phyloP scores from a whole-genome alignment of 192 early-diverging fungal genomes.

The Fimicolochytrium jonesii region DNA sequence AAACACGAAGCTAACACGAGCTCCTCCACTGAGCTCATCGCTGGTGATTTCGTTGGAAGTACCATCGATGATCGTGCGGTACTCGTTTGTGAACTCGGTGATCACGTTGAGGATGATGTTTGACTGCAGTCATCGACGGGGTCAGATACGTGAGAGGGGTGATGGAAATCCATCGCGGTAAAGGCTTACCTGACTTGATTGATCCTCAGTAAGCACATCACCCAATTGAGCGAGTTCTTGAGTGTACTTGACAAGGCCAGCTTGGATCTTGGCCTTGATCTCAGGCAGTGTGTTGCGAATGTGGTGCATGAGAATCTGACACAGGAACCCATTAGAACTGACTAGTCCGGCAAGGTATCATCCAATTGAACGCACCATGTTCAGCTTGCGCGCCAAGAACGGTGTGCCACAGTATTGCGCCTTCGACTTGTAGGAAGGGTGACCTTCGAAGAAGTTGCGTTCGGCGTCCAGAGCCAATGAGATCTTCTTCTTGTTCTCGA shows the following conservation, averaged over 20 bases:
- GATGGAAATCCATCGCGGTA: not conserved
- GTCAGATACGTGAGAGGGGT: not conserved
- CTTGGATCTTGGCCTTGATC: constrained; percentile 95
- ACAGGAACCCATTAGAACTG: not conserved
- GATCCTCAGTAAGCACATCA: constrained; percentile 81
- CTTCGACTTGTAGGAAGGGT: constrained; percentile 90
- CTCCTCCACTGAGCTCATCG: constrained; percentile 95
- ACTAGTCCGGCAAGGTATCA: not conserved
- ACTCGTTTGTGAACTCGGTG: constrained; percentile 97
- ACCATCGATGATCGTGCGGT: constrained; percentile 93
- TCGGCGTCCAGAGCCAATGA: constrained; percentile 83
- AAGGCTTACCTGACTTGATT: constrained; percentile 45
- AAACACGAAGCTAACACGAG: constrained; percentile 98
- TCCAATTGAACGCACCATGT: constrained; percentile 60
- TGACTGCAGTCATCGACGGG: constrained; percentile 43
- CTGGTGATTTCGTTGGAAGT: constrained; percentile 91
- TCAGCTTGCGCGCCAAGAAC: constrained; percentile 94
- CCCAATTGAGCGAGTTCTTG: constrained; percentile 85
- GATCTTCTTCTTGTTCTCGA: constrained; percentile 91
- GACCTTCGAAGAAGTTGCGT: constrained; percentile 90
- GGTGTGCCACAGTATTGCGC: constrained; percentile 99
- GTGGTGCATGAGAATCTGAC: constrained; percentile 97
- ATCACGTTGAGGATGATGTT: constrained; percentile 95
- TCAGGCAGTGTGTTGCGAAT: constrained; percentile 97
- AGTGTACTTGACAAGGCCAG: constrained; percentile 78